Conservation (phyloP, 2,329 filamentous ascomycete species). For the Triangularia setosa region DNA sequence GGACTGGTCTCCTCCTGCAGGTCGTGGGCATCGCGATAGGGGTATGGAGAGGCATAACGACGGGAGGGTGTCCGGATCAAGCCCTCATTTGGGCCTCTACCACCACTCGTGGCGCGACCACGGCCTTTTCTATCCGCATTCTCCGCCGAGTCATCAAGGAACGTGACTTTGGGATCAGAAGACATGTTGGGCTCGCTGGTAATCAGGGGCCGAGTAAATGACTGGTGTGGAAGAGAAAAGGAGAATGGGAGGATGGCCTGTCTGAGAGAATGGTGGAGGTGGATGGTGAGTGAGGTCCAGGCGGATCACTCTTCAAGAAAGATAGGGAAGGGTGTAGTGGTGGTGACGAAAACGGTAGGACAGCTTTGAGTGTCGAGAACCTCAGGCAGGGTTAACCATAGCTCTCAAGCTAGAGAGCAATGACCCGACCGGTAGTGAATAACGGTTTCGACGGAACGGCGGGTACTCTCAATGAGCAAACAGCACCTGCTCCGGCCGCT, state of each 20-base stretch:
- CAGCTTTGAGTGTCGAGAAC: not conserved
- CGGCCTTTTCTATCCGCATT: not conserved
- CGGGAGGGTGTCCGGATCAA: not conserved
- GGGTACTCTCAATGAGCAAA: not conserved
- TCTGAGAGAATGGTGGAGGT: not conserved
- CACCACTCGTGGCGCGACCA: not conserved
- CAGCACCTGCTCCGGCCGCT: not conserved
- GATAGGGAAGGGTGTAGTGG: not conserved
- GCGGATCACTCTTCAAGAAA: not conserved
- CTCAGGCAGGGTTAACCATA: constrained; percentile 4
- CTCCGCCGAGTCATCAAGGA: constrained; percentile 7
- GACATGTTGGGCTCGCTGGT: constrained; percentile 9
- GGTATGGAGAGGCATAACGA: constrained; percentile 17
- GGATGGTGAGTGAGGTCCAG: not conserved
- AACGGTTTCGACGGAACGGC: not conserved
- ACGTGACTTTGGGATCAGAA: constrained; percentile 10
- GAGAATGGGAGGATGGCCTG: no score
- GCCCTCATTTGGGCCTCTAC: not conserved
- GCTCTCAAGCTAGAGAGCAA: not conserved
- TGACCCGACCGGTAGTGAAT: not conserved
- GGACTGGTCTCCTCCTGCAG: constrained; percentile 11
- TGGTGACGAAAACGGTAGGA: not conserved
- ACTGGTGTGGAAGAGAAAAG: not conserved
- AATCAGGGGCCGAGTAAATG: not conserved
- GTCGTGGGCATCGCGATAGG: constrained; percentile 6